Percentiles rank a stretch among this genome's conserved stretches.
These are phyloP conservation scores for Phytophthora fragariae DNA, from an alignment of 352 stramenopile species.

Conservation along the genomic window DNA sequence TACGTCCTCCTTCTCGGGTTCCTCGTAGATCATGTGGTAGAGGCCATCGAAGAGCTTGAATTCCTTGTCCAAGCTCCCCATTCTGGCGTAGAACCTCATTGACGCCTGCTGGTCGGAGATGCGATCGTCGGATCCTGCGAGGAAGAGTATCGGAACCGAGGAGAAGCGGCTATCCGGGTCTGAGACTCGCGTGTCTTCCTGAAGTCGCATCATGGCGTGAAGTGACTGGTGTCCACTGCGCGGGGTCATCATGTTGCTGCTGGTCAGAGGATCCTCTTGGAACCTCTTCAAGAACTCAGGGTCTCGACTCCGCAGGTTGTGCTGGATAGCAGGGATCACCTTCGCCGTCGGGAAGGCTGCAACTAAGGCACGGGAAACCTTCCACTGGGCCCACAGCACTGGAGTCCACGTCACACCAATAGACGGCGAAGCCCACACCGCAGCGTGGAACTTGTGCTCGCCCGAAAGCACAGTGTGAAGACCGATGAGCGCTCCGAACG, in stretches of 20 bases:
- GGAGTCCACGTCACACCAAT: slow-evolving; percentile 51
- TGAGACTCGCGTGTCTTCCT: slow-evolving; percentile 31
- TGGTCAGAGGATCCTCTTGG: slow-evolving; percentile 48
- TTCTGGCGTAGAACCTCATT: slow-evolving; percentile 48
- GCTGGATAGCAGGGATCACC: slow-evolving; percentile 49
- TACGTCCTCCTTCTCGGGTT: slow-evolving; percentile 64
- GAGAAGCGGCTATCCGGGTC: slow-evolving; percentile 24
- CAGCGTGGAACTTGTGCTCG: slow-evolving; percentile 49
- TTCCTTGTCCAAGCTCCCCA: slow-evolving; percentile 66
- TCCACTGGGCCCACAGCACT: slow-evolving; percentile 46
- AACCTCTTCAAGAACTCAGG: slow-evolving; percentile 46
- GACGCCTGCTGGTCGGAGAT: slow-evolving; percentile 50
- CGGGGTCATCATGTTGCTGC: slow-evolving; percentile 44
- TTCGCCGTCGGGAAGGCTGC: slow-evolving; percentile 45
- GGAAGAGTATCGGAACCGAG: slow-evolving; percentile 44
- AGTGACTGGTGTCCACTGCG: slow-evolving; percentile 53
- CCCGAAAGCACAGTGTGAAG: slow-evolving; percentile 50
- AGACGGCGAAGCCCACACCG: slow-evolving; percentile 42
- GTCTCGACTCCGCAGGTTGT: slow-evolving; percentile 43
- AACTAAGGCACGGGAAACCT: slow-evolving; percentile 40
- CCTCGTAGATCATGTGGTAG: slow-evolving; percentile 73
- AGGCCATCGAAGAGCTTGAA: slow-evolving; percentile 68
- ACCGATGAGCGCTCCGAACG: slow-evolving; percentile 48
- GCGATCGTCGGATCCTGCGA: slow-evolving; percentile 58
- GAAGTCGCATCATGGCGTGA: slow-evolving; percentile 48